Base-by-base conservation (phyloP, 2,329 filamentous ascomycete genomes). In the Aureobasidium leucospermi region DNA sequence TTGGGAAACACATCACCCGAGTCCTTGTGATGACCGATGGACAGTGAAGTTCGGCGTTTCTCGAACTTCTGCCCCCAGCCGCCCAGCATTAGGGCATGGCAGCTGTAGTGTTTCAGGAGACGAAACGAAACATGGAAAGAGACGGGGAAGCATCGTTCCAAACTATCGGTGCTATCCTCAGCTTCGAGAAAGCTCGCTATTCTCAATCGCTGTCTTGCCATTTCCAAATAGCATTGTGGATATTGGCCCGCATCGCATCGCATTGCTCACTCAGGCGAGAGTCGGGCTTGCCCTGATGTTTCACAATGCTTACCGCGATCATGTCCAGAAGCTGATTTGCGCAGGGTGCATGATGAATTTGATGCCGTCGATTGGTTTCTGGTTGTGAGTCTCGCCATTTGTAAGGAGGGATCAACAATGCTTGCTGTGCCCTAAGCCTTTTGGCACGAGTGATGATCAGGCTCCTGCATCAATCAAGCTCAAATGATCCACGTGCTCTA, bases 41-140 rank as follows among this genome's bases (percentile, higher is more conserved):
- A 42, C 7, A 13, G 9, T 32, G n/a, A 55, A 9, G n/a, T 43
- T 34, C 51, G 29, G 39, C 39, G 38, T 43, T 34, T 43, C 29
- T 55, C 38, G 51, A 43, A 34, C 38, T 38, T 32, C 13, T 11
- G 32, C 6, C 43, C 34, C 9, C 15, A 13, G n/a, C 29, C 39
- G 15, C 29, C 38, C 15, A 23, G 38, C 23, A 23, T 23, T 42
- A 42, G 51, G 38, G 51, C 51, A 43, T 55, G 28, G 39, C 39
- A 55, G 28, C 28, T 55, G 51, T 32, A 42, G 51, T 43, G 51
- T 55, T 55, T 55, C 51, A 55, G 3, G 39, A 55, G 16, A 55
- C 51, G 51, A 55, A 34, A 13, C 15, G 51, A 43, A 55, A 52
- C 23, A 52, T 7, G 13, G 23, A 41, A 41, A 16, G 1, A 9